Base-by-base conservation (phyloP, 2,329 filamentous ascomycete genomes). In the Botrytis porri region DNA sequence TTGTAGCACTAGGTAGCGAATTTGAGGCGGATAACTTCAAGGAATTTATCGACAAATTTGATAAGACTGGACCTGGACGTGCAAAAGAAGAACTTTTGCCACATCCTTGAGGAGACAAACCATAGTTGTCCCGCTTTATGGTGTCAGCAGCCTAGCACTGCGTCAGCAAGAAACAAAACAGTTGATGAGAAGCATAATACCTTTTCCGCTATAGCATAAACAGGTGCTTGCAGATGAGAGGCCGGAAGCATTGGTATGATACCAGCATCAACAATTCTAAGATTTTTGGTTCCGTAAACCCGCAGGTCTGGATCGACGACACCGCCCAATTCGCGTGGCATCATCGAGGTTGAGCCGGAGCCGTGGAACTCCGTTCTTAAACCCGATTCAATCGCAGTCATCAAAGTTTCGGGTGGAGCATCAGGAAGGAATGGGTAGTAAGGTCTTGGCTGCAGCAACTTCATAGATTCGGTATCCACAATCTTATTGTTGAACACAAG, bases 321-420 rank as follows among this genome's bases (percentile, higher is more conserved):
- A 3, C 76, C 76, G 4, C 75, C 76, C 9, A 75, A 32, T 29
- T 76, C 75, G 29, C 69, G 60, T 60, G 75, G 72, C 69, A 76
- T 70, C 76, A 78, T 78, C 10, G 76, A 76, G 43, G 76, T 76
- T 32, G 75, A 75, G 43, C 78, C 78, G 25, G 73, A 75, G 16
- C 76, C 76, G 60, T 79, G 78, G 35, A 77, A 78, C 37, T 77
- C 75, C 3, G 77, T 78, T 67, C 77, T 69, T 25, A 78, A 63
- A 9, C 77, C 77, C 16, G 51, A 72, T 7, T 67, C 41, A 9
- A 78, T 75, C 43, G 77, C 75, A 71, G 75, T 65, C 57, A 75
- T 75, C 20, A 78, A 62, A 4, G 69, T 74, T 20, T 76, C 75
- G 18, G 70, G 37, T 29, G 77, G 76, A 20, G 75, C 75, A 69